These are phyloP conservation scores for Biscutella auriculata DNA, from an alignment of 441 rosid species.

Conservation along the genomic window DNA sequence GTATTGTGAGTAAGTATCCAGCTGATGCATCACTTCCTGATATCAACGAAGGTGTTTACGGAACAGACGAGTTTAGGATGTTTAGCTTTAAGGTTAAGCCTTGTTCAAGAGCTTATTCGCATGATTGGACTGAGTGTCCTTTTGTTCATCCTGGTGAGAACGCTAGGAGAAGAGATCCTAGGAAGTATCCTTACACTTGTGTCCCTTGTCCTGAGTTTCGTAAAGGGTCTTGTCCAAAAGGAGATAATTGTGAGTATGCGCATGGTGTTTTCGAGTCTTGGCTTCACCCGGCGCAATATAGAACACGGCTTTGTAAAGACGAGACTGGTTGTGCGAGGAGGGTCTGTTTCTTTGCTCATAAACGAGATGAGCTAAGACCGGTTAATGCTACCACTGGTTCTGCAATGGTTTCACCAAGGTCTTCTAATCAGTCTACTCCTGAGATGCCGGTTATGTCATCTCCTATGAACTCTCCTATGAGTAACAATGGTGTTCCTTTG, in stretches of 20 bases:
- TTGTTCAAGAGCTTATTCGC: constrained; percentile 93
- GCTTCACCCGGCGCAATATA: constrained; percentile 90
- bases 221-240: constrained; percentile 76
- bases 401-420: constrained; percentile 81
- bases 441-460: constrained; percentile 55
- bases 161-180: constrained; percentile 90
- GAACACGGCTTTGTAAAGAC: constrained; percentile 94
- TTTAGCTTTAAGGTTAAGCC: constrained; percentile 82
- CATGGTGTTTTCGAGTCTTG: constrained; percentile 94
- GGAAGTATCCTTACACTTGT: constrained; percentile 82
- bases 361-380: constrained; percentile 67
- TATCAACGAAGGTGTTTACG: constrained; percentile 71
- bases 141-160: constrained; percentile 97
- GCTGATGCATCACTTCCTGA: constrained; percentile 75
- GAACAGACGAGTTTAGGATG: constrained; percentile 90
- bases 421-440: constrained; percentile 22
- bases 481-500: constrained; percentile 29
- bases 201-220: constrained; percentile 97
- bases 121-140: constrained; percentile 97
- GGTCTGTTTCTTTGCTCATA: constrained; percentile 96
- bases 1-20: constrained; percentile 46
- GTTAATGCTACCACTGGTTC: constrained; percentile 84
- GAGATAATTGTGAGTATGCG: constrained; percentile 80
- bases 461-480: constrained; percentile 69
- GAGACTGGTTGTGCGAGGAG: constrained; percentile 71